phyloP scores from a whole-genome alignment of 2,329 filamentous ascomycete species.

The Zelopaecilomyces penicillatus region DNA sequence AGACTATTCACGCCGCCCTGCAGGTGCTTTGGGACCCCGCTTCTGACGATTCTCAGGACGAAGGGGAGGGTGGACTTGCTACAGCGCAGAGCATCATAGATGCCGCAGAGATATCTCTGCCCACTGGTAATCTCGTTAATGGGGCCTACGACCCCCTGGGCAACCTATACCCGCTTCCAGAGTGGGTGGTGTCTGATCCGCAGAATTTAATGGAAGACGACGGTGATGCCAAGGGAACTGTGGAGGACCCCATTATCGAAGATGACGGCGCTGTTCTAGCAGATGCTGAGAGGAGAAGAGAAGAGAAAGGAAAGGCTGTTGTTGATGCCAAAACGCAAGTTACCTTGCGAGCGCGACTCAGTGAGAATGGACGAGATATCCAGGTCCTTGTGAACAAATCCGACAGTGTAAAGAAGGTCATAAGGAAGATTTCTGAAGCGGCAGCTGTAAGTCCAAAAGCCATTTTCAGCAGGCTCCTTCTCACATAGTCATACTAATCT shows the following conservation, averaged over 20 bases:
- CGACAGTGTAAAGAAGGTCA: constrained; percentile 57
- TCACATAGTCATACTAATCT: background rate
- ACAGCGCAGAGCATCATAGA: constrained; percentile 76
- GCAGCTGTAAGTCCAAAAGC: constrained; percentile 44
- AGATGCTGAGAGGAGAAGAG: constrained; percentile 32
- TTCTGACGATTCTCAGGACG: constrained; percentile 24
- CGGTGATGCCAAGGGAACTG: constrained; percentile 18
- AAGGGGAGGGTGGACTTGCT: constrained; percentile 36
- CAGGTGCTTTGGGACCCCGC: constrained; percentile 57
- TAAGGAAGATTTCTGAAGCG: constrained; percentile 54
- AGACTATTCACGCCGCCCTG: constrained; percentile 59
- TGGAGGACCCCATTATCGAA: constrained; percentile 32
- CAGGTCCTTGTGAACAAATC: constrained; percentile 46
- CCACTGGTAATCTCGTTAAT: constrained; percentile 62
- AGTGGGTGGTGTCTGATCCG: constrained; percentile 62
- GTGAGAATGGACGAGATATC: constrained; percentile 59
- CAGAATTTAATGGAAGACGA: constrained; percentile 39
- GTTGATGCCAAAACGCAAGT: constrained; percentile 46
- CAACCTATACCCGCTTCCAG: constrained; percentile 60
- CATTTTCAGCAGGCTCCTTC: constrained; percentile 7
- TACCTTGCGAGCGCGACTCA: constrained; percentile 53
- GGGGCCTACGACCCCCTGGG: constrained; percentile 66
- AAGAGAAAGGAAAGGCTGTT: constrained; percentile 53
- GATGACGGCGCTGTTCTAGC: constrained; percentile 21
- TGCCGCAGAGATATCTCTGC: constrained; percentile 67